These are phyloP conservation scores for Trichoderma gamsii DNA, from an alignment of 495 filamentous ascomycete genomes.

Conservation along the genomic window DNA sequence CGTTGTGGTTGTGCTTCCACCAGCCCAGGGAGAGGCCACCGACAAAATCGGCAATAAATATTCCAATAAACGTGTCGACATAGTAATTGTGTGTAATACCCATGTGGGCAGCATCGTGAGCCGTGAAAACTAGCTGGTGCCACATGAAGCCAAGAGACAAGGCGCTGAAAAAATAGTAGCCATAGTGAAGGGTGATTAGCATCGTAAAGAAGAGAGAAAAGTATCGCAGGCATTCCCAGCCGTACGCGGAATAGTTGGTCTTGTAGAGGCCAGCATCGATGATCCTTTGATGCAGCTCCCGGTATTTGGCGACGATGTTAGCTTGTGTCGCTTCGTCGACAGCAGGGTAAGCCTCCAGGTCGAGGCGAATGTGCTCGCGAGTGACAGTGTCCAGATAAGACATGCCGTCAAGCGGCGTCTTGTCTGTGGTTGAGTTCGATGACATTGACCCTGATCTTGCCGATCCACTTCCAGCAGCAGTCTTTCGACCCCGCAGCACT, in stretches of 20 bases:
- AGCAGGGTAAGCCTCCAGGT: constrained; percentile 75
- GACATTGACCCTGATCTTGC: constrained; percentile 33
- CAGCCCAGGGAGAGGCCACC: constrained; percentile 89
- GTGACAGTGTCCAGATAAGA: constrained; percentile 72
- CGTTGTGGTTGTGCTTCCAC: constrained; percentile 98
- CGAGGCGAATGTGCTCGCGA: constrained; percentile 64
- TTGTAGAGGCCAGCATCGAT: constrained; percentile 70
- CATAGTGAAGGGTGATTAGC: constrained; percentile 57
- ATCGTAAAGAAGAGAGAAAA: constrained; percentile 57
- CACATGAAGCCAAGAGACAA: constrained; percentile 79
- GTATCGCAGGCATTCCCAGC: constrained; percentile 71
- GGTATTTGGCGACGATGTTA: constrained; percentile 74
- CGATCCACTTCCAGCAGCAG: background rate
- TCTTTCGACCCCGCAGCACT: constrained; percentile 11
- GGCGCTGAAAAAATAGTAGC: constrained; percentile 71
- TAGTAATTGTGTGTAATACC: constrained; percentile 89
- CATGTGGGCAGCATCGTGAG: constrained; percentile 96
- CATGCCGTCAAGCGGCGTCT: constrained; percentile 40
- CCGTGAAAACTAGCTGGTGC: constrained; percentile 94
- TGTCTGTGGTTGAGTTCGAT: constrained; percentile 38
- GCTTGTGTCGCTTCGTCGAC: constrained; percentile 71
- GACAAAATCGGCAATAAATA: constrained; percentile 83
- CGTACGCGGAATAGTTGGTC: constrained; percentile 81
- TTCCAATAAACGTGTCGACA: constrained; percentile 76
- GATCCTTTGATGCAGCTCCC: constrained; percentile 63